Percentiles rank a stretch among this genome's conserved stretches.
Conservation (phyloP, 129 eudicot genomes). For the Saposhnikovia divaricata region DNA sequence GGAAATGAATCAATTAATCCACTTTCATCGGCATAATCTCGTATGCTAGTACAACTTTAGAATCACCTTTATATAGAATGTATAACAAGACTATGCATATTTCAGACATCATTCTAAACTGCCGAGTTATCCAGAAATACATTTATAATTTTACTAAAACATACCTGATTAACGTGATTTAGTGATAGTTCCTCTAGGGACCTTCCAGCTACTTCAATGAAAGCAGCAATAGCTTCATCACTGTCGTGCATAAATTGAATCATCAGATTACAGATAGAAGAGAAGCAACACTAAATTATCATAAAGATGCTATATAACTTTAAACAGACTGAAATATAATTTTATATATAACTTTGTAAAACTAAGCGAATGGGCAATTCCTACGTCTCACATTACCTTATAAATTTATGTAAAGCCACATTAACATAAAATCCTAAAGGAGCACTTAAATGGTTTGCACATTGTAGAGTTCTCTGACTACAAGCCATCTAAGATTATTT, state of each 20-base stretch:
- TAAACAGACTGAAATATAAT: neutral
- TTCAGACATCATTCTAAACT: neutral
- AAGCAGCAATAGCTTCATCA: slow-evolving; percentile 74
- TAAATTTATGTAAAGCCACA: neutral
- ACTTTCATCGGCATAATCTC: neutral
- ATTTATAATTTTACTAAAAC: neutral
- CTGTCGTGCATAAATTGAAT: slow-evolving; percentile 24
- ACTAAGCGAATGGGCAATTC: neutral
- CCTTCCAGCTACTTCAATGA: slow-evolving; percentile 55
- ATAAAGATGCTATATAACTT: neutral
- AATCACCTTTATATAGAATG: neutral
- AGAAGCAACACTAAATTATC: neutral
- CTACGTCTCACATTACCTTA: neutral
- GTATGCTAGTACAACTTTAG: neutral
- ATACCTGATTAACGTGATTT: slow-evolving; percentile 43
- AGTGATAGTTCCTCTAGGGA: slow-evolving; percentile 50
- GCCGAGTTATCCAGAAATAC: neutral
- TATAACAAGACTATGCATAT: neutral
- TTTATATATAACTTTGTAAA: neutral
- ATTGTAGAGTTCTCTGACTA: neutral
- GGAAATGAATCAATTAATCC: neutral
- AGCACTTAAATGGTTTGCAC: neutral
- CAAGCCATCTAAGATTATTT: neutral
- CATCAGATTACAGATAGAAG: neutral
- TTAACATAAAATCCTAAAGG: neutral